A percentile compares a stretch with the other conserved stretches of the same genome.
Evolutionary conservation across 2,329 filamentous ascomycete species (phyloP).

Genomic region (Hypoxylon sp.): DNA sequence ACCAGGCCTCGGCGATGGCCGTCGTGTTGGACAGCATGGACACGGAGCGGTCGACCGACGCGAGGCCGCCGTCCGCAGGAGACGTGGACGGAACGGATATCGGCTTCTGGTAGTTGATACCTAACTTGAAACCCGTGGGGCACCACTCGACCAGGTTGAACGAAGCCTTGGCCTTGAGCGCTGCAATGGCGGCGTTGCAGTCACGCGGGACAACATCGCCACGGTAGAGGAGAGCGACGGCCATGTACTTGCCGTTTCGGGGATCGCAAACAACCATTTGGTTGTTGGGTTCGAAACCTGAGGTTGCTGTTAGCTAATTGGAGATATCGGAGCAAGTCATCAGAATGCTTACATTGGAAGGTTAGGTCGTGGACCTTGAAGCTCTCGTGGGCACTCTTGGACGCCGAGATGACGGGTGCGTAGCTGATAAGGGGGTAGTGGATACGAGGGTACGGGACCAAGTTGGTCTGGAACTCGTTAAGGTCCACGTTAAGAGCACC

Average conservation of each 20-base stretch:
- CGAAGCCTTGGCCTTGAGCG: conserved; percentile 76
- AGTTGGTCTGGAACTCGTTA: conserved; percentile 83
- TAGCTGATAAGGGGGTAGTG: conserved; percentile 81
- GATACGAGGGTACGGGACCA: conserved; percentile 79
- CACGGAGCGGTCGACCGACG: conserved; percentile 71
- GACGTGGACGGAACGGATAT: conserved; percentile 66
- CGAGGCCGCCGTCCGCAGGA: conserved; percentile 68
- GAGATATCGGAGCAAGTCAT: background rate
- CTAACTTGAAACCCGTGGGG: conserved; percentile 80
- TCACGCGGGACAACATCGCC: conserved; percentile 78
- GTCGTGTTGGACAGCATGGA: conserved; percentile 82
- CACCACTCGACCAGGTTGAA: conserved; percentile 83
- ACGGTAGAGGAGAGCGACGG: conserved; percentile 77
- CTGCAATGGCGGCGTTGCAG: conserved; percentile 74
- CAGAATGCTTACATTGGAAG: conserved; percentile 71
- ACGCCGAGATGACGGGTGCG: conserved; percentile 75
- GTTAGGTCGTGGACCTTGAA: conserved; percentile 85
- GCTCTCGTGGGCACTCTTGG: conserved; percentile 86
- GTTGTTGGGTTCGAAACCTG: conserved; percentile 82
- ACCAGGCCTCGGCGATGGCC: conserved; percentile 79
- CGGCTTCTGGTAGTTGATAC: conserved; percentile 80
- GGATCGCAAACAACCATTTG: conserved; percentile 83
- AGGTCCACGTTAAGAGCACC: conserved; percentile 79
- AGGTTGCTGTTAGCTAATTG: conserved; percentile 30
- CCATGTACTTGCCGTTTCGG: conserved; percentile 82